phyloP scores from a whole-genome alignment of 169 alveolate species.

The Plasmodium gonderi region DNA sequence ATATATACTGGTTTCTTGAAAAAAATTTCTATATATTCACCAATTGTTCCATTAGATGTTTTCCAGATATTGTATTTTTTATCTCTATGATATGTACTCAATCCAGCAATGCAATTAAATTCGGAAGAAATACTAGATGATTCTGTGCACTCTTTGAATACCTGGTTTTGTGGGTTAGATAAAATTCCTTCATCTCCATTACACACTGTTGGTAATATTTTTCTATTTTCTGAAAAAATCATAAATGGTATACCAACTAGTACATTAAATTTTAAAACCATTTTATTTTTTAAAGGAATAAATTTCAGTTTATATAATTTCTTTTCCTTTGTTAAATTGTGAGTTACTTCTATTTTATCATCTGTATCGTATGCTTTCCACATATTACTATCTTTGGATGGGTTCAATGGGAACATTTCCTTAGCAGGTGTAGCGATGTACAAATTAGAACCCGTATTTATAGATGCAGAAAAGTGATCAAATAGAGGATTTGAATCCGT shows the following conservation, averaged over 20 bases:
- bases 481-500: constrained; percentile 64
- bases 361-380: constrained; percentile 74
- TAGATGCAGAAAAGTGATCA: constrained; percentile 67
- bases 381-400: constrained; percentile 52
- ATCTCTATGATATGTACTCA: constrained; percentile 77
- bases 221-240: constrained; percentile 19
- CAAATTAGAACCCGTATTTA: constrained; percentile 78
- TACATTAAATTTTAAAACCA: constrained; percentile 3
- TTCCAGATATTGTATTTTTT: constrained; percentile 79
- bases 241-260: constrained; percentile 33
- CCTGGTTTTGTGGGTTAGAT: constrained; percentile 1
- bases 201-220: constrained; percentile 52
- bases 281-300: constrained; percentile 33
- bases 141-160: constrained; percentile 28
- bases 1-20: constrained; percentile 81
- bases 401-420: constrained; percentile 67
- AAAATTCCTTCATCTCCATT: constrained; percentile 27
- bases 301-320: background rate
- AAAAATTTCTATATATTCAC: constrained; percentile 75
- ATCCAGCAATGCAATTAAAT: constrained; percentile 78
- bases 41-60: constrained; percentile 60
- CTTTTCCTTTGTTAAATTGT: background rate
- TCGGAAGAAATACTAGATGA: constrained; percentile 46
- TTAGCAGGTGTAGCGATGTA: constrained; percentile 79
- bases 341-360: constrained; percentile 45